phyloP scores from a whole-genome alignment of 2,329 filamentous ascomycete species.

The Colletotrichum trifolii region DNA sequence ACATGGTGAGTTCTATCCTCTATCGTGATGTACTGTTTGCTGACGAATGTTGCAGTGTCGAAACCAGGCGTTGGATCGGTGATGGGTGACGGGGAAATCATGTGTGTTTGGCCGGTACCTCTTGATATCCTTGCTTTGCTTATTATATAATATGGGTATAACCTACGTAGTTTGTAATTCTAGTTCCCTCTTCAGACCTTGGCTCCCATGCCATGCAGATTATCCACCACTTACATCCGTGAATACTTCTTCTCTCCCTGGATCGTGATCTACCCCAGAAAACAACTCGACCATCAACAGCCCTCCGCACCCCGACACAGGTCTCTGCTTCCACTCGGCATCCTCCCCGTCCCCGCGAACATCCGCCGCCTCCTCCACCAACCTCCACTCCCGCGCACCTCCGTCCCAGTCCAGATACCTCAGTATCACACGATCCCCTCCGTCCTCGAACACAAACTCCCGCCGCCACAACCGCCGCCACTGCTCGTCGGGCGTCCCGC shows the following conservation, averaged over 20 bases:
- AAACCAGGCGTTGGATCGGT: conserved; percentile 37
- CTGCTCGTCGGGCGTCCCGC: conserved; percentile 42
- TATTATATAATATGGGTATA: neutral
- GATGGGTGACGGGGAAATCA: neutral
- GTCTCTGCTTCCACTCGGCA: conserved; percentile 49
- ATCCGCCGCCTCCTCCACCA: conserved; percentile 51
- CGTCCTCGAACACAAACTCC: conserved; percentile 49
- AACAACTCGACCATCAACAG: conserved; percentile 37
- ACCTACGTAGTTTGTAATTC: too few relatives aligned
- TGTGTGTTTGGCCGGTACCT: neutral
- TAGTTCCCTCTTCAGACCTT: too few relatives aligned
- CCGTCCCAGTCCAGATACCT: conserved; percentile 43
- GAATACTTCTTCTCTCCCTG: too few relatives aligned
- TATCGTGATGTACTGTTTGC: neutral
- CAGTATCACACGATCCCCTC: conserved; percentile 45
- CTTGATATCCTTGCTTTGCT: neutral
- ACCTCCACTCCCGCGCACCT: conserved; percentile 46
- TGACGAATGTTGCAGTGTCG: conserved; percentile 32
- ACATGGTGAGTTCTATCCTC: conserved; percentile 29
- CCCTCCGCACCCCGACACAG: conserved; percentile 43
- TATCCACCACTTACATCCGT: too few relatives aligned
- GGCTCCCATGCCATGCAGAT: too few relatives aligned
- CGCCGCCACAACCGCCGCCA: conserved; percentile 47
- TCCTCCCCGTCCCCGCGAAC: conserved; percentile 42
- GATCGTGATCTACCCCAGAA: neutral